Evolutionary conservation across 371 early-diverging fungal species (phyloP).

Genomic region (Mucor mucedo): DNA sequence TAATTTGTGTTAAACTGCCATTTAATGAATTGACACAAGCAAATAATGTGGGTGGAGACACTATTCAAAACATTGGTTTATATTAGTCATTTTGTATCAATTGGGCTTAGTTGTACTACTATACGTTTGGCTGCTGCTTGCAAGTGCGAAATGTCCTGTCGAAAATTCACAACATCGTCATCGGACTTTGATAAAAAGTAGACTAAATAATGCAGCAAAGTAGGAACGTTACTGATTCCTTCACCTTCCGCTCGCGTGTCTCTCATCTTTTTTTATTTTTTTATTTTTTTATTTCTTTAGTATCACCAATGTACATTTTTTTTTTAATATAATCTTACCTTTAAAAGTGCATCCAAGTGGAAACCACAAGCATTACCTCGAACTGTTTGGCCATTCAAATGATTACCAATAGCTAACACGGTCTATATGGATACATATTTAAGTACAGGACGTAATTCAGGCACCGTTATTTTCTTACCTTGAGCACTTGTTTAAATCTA

Average conservation of each 20-base stretch:
- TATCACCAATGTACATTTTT: not conserved
- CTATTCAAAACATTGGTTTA: conserved; percentile 26
- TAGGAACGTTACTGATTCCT: conserved; percentile 61
- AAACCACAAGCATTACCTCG: conserved; percentile 88
- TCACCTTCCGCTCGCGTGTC: conserved; percentile 71
- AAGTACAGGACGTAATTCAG: not conserved
- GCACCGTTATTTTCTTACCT: conserved; percentile 40
- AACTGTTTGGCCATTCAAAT: conserved; percentile 76
- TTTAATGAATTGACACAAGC: conserved; percentile 63
- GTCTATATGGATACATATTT: conserved; percentile 35
- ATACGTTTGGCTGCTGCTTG: conserved; percentile 72
- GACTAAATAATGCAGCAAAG: conserved; percentile 80
- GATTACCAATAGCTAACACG: conserved; percentile 82
- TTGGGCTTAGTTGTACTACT: not conserved
- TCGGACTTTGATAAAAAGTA: conserved; percentile 65
- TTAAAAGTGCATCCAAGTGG: conserved; percentile 70
- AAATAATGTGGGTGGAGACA: conserved; percentile 68
- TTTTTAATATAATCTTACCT: conserved; percentile 41
- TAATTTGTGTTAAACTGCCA: conserved; percentile 59
- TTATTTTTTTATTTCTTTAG: not conserved
- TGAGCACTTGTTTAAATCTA: conserved; percentile 61
- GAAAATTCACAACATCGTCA: conserved; percentile 61
- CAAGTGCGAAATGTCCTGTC: conserved; percentile 71
- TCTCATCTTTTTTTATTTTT: conserved; percentile 69
- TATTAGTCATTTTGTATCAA: not conserved